Evolutionary conservation across 768 basidiomycete species (phyloP).

Genomic region (Dacryopinax primogenitus): DNA sequence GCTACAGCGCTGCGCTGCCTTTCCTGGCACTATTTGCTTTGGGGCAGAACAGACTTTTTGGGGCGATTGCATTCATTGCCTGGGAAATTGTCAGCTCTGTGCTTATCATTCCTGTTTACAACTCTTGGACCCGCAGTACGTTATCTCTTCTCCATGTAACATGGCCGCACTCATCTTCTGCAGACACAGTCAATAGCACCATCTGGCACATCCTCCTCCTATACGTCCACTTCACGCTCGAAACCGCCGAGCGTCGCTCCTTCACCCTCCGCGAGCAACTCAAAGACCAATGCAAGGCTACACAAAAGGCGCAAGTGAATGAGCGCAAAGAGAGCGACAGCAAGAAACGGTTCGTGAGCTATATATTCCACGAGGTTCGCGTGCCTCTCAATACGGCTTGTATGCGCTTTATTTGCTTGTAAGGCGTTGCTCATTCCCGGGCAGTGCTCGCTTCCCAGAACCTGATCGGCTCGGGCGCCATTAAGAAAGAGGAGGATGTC

Average conservation of each 20-base stretch:
- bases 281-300: conserved; percentile 42
- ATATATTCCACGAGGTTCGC: conserved; percentile 29
- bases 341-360: conserved; percentile 57
- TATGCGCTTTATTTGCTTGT: conserved; percentile 9
- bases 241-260: conserved; percentile 35
- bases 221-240: conserved; percentile 35
- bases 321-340: conserved; percentile 65
- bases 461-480: conserved; percentile 63
- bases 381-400: conserved; percentile 29
- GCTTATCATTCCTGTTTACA: conserved; percentile 20
- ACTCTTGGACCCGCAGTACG: conserved; percentile 31
- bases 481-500: conserved; percentile 64
- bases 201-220: conserved; percentile 30
- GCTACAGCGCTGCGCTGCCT: conserved; percentile 22
- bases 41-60: conserved; percentile 22
- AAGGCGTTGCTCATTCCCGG: conserved; percentile 10
- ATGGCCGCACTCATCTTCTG: neutral
- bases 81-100: conserved; percentile 24
- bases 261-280: conserved; percentile 42
- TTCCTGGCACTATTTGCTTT: conserved; percentile 26
- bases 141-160: conserved; percentile 18
- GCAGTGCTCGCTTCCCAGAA: conserved; percentile 78
- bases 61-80: conserved; percentile 19
- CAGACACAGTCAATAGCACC: conserved; percentile 17
- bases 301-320: conserved; percentile 48